Conservation (phyloP, 2,329 filamentous ascomycete species). For the Aureobasidium sp. region DNA sequence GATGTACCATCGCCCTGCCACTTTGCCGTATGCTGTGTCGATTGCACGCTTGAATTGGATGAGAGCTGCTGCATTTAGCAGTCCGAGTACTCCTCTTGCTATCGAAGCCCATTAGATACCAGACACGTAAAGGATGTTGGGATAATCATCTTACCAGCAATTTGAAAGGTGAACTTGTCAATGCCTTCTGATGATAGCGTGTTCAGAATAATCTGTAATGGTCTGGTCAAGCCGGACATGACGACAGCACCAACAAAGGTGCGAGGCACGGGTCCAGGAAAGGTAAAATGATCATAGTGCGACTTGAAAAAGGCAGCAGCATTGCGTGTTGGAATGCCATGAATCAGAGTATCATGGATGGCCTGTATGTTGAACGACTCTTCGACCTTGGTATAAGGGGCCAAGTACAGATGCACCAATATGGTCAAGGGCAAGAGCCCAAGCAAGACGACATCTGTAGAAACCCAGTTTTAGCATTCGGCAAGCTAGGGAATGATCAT, state of each 20-base stretch:
- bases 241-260: constrained; percentile 78
- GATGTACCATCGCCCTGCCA: constrained; percentile 68
- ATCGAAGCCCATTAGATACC: background rate
- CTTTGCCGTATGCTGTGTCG: constrained; percentile 56
- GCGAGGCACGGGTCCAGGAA: constrained; percentile 83
- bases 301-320: constrained; percentile 28
- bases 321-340: constrained; percentile 48
- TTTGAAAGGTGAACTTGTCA: constrained; percentile 42
- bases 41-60: constrained; percentile 57
- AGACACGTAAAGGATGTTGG: background rate
- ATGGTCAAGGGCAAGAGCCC: constrained; percentile 18
- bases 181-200: background rate
- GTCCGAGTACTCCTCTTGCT: constrained; percentile 70
- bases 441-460: background rate
- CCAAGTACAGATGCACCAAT: constrained; percentile 29
- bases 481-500: background rate
- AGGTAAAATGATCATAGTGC: constrained; percentile 82
- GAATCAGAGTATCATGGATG: constrained; percentile 75
- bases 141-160: constrained; percentile 38
- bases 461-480: background rate
- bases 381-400: constrained; percentile 95
- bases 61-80: constrained; percentile 63
- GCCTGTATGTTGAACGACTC: constrained; percentile 98
- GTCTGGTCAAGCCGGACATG: constrained; percentile 63
- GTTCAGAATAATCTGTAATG: constrained; percentile 37